Evolutionary conservation across 1,284 basidiomycete species (phyloP), one percentile per base, ranked within the genome.

Genomic region (Pterulicium gracile): DNA sequence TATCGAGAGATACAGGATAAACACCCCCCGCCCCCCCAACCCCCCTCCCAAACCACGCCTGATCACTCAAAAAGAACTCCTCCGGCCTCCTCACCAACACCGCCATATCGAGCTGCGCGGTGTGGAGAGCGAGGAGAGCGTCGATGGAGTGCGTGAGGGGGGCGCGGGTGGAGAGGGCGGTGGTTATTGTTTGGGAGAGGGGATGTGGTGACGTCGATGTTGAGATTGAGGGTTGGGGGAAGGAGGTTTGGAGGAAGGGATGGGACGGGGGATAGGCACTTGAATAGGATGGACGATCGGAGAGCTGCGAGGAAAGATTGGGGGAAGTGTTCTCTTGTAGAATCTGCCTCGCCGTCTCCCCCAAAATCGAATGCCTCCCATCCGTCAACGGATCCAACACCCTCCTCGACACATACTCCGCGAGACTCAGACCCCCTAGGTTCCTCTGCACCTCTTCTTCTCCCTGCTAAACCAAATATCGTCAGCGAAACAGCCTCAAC

Each of bases 21-120:
- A n/a, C n/a, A n/a, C n/a, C n/a, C n/a, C 56, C 60, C 52, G 61
- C 58, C 50, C 61, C 61, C 52, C 60, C 58, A n/a, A 68, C 56
- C 15, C 53, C 57, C 59, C 67, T 72, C 51, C 69, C 73, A 3
- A 65, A 68, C 79, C 78, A 81, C 52, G 71, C 77, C 49, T 70
- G 67, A 53, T 82, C 78, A 50, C 81, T 81, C 43, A 67, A 58
- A 50, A 77, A 78, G 24, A 87, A 58, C 58, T 88, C 84, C 22
- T 74, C 70, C 0, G 82, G 80, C 1, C 58, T 55, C 42, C 65
- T 71, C 47, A 87, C 77, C 39, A 87, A 65, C 14, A 77, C 63
- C 2, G 70, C 74, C 70, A 87, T 81, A 58, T 88, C 84, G 47
- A 88, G 70, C 52, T 70, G 73, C 43, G 73, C 68, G 15, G 64